phyloP scores from a whole-genome alignment of 148 eudicot species.

The Rhododendron griersonianum region DNA sequence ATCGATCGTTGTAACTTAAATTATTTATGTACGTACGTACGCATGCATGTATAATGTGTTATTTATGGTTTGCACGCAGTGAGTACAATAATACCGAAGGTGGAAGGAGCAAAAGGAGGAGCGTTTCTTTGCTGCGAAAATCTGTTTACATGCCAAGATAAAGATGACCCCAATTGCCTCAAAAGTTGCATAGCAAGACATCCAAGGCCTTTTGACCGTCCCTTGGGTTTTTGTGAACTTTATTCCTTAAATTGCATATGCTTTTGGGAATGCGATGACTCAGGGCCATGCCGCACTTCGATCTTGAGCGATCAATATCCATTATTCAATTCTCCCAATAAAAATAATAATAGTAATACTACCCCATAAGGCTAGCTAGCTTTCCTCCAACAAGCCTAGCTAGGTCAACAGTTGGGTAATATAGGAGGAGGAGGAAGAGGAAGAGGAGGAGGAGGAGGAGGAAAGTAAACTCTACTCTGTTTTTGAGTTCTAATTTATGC shows the following conservation, averaged over 20 bases:
- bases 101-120: neutral
- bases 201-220: neutral
- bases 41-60: neutral
- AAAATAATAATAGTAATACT: neutral
- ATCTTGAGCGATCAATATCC: neutral
- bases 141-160: neutral
- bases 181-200: neutral
- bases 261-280: neutral
- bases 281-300: too few species aligned
- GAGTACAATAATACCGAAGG: neutral
- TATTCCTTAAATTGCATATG: neutral
- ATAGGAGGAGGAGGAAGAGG: too few species aligned
- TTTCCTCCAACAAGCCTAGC: neutral
- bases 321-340: neutral
- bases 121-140: neutral
- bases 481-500: neutral
- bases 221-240: neutral
- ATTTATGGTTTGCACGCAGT: neutral
- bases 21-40: neutral
- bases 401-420: neutral
- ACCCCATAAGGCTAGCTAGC: too few species aligned
- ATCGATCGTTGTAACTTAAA: too few species aligned
- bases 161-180: neutral
- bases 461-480: too few species aligned
- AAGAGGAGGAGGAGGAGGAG: too few species aligned